Evolutionary conservation across 148 eudicot genomes (phyloP), one percentile per base, ranked within the genome.

Genomic region (Linanthus parryae): DNA sequence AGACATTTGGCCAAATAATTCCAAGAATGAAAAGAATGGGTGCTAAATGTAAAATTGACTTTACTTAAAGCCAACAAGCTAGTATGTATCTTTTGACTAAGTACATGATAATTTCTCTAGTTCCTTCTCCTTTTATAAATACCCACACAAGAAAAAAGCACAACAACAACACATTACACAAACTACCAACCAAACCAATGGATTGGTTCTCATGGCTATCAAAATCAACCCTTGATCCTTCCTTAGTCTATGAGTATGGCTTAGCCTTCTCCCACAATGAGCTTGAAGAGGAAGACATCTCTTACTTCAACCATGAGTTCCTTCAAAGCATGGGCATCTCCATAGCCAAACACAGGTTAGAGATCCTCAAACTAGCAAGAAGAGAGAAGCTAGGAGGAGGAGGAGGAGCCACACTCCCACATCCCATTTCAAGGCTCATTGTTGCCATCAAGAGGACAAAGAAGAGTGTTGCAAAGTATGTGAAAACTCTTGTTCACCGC

Each of bases 301-400:
- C 70, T 12, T 86, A 80, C 48, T 74, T 91, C 72, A 81, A 81
- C 80, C 97, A 91, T 63, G 94, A 91, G 37, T 81, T 91, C 18
- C 92, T 91, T 22, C 95, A 86, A 60, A 91, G 97, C 69, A 91
- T 91, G 86, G 95, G 95, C 0, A 83, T 91, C 40, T 65, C 82
- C 6, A 81, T 91, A 60, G 95, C 95, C 64, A 91, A 91, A 54
- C 97, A 91, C 66, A 70, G 97, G 77, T 76, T 91, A 5, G 88
- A 91, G 62, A 91, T 90, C 34, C 84, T 91, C 63, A 91, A 86
- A 40, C 79, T 91, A 12, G 83, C 82, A 5, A 76, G 63, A 26
- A 81, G 59, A 61, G 70, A 61, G 25, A 73, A 44, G 17, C n/a
- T n/a, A n/a, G n/a, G n/a, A n/a, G n/a, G n/a, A n/a, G n/a, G n/a